Evolutionary conservation across 108 stramenopile genomes (phyloP), one percentile per base, ranked within the genome.

Genomic region (Nitzschia sp.): DNA sequence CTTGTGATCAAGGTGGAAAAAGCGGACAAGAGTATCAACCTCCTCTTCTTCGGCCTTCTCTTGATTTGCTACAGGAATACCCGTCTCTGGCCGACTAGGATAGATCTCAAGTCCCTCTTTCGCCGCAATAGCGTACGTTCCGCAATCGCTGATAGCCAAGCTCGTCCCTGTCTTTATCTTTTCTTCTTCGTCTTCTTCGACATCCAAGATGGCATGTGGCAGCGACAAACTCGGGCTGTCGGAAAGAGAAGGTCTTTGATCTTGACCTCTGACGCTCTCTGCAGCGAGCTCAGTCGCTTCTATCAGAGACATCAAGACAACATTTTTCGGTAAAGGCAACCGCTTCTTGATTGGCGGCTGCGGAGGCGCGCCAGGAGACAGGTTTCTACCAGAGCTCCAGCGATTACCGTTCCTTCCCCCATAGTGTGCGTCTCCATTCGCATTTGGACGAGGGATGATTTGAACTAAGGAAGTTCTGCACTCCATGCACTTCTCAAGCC

Each of bases 401-500:
- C 36, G 48, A 25, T 19, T 21, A 35, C 47, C n/a, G 15, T 38
- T 56, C 47, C 62, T 27, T 34, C 29, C 19, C 32, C 48, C 54
- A 59, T 54, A 64, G 34, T 2, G 38, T 3, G 47, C 23, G 19
- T 33, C 68, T 30, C 8, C 49, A 42, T 42, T 42, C 8, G 21
- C 18, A 56, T 23, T 21, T 34, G 28, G 66, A 51, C 49, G 61
- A 25, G 69, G 54, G 48, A 70, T 48, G 30, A 67, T 46, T 25
- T 71, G 72, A 32, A 77, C 61, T 1, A 93, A 82, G 24, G 89
- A 77, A 9, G 76, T 84, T 2, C 92, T 81, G 75, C 92, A 93
- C 74, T 93, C 92, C 89, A 90, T 93, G 66, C 92, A 93, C 72
- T 85, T 88, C 53, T 93, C 89, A 35, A 93, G 76, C 1, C 89